Conservation (phyloP, 2,329 filamentous ascomycete species). For the Trichoderma gracile region DNA sequence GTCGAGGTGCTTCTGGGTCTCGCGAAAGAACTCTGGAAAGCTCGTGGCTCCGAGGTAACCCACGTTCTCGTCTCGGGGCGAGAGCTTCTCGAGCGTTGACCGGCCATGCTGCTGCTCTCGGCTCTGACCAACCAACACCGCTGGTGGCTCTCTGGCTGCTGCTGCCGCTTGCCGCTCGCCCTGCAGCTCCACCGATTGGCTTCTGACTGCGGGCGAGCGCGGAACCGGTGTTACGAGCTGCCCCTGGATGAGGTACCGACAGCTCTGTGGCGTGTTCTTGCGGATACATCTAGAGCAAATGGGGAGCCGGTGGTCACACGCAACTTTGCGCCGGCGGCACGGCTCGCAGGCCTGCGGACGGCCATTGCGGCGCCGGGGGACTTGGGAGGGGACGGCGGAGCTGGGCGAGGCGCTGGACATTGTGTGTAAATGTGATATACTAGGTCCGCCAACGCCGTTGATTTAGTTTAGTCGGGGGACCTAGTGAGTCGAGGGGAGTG, state of each 20-base stretch:
- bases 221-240: conserved; percentile 12
- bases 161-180: not conserved
- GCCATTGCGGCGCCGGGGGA: conserved; percentile 18
- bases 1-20: conserved; percentile 11
- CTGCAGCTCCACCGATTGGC: not conserved
- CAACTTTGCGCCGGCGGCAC: conserved; percentile 23
- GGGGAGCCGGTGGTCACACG: conserved; percentile 24
- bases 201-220: not conserved
- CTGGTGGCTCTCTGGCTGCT: not conserved
- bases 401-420: not conserved
- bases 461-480: not conserved
- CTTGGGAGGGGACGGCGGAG: not conserved
- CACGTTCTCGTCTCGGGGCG: conserved; percentile 7
- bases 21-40: conserved; percentile 22
- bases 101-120: not conserved
- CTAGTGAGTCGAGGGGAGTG: not conserved
- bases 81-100: not conserved
- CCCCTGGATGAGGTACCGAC: conserved; percentile 18
- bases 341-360: conserved; percentile 23
- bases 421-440: not conserved
- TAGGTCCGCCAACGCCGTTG: not conserved
- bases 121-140: not conserved
- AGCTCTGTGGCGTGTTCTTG: conserved; percentile 12
- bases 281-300: conserved; percentile 23
- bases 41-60: conserved; percentile 22